Evolutionary conservation across 495 filamentous ascomycete species (phyloP).

Genomic region (Penicillium samsonianum): DNA sequence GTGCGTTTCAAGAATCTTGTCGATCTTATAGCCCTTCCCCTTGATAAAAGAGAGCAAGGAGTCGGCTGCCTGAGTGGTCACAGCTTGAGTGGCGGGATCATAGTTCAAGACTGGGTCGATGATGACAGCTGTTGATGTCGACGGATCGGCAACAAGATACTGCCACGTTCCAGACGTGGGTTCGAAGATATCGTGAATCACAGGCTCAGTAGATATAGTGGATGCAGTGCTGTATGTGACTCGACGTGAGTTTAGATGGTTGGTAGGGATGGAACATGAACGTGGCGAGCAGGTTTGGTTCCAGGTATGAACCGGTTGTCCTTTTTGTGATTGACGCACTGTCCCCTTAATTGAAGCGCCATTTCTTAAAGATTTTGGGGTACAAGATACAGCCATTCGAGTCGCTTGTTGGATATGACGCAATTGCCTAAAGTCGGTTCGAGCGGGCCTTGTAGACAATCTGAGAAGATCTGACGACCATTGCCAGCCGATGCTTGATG

Average conservation of each 20-base stretch:
- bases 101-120: conserved; percentile 64
- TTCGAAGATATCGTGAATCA: conserved; percentile 48
- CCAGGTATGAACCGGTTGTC: not conserved
- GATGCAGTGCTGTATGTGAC: conserved; percentile 11
- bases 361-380: not conserved
- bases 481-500: not conserved
- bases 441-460: not conserved
- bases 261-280: not conserved
- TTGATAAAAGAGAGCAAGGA: conserved; percentile 41
- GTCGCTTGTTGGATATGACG: not conserved
- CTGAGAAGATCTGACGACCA: not conserved
- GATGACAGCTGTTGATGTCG: conserved; percentile 48
- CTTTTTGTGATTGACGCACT: not conserved
- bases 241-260: not conserved
- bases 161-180: conserved; percentile 57
- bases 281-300: not conserved
- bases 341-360: not conserved
- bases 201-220: conserved; percentile 27
- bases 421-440: not conserved
- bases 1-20: conserved; percentile 59
- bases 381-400: not conserved
- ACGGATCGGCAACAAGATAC: conserved; percentile 58
- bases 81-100: conserved; percentile 44
- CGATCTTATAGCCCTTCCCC: conserved; percentile 48
- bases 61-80: conserved; percentile 54